These are phyloP conservation scores for Aureobasidium pullulans DNA, from an alignment of 2,329 filamentous ascomycete genomes.

Conservation along the genomic window DNA sequence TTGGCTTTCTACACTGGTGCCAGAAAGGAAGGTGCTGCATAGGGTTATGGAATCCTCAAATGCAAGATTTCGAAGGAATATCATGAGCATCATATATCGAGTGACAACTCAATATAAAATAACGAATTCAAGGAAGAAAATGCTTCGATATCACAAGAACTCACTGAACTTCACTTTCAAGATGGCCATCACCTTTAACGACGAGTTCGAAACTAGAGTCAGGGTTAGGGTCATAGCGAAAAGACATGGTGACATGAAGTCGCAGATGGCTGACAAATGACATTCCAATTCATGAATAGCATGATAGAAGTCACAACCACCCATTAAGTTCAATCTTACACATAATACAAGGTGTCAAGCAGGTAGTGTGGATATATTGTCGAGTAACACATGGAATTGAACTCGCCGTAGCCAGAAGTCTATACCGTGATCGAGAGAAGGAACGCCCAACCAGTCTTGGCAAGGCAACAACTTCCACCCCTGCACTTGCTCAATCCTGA, in stretches of 20 bases:
- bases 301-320: too few relatives aligned
- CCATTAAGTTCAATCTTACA: neutral
- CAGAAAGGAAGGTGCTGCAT: conserved; percentile 20
- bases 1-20: conserved; percentile 23
- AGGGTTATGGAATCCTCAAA: neutral
- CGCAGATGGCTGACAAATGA: too few relatives aligned
- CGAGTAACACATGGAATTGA: neutral
- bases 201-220: too few relatives aligned
- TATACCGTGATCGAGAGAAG: neutral
- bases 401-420: neutral
- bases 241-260: too few relatives aligned
- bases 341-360: neutral
- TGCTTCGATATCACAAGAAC: too few relatives aligned
- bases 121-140: neutral
- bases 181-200: too few relatives aligned
- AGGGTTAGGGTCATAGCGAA: too few relatives aligned
- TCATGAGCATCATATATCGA: neutral
- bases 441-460: neutral
- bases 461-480: conserved; percentile 1
- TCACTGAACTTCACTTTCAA: too few relatives aligned
- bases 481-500: neutral
- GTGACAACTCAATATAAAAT: neutral
- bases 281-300: too few relatives aligned
- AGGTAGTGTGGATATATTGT: neutral
- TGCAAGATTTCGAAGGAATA: neutral